These are phyloP conservation scores for Penicillium robsamsonii DNA, from an alignment of 495 filamentous ascomycete species.

Conservation along the genomic window DNA sequence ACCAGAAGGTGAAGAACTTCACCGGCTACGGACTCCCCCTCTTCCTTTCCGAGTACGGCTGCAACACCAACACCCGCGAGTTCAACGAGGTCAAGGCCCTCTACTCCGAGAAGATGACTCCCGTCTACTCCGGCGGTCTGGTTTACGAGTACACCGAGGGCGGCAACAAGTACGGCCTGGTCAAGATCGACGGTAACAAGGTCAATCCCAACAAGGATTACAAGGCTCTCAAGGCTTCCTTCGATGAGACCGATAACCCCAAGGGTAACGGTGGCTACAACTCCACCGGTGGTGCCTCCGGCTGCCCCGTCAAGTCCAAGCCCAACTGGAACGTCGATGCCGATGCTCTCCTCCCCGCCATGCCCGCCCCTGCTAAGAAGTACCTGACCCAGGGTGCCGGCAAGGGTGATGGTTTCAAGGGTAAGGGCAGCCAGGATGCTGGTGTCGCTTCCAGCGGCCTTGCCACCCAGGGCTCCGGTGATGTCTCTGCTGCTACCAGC, in stretches of 20 bases:
- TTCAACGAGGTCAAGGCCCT: conserved; percentile 79
- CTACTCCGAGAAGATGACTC: conserved; percentile 81
- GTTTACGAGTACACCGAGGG: conserved; percentile 94
- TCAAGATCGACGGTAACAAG: conserved; percentile 57
- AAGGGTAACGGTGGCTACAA: conserved; percentile 76
- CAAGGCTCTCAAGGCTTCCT: conserved; percentile 61
- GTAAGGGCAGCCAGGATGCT: conserved; percentile 69
- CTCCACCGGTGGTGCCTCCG: conserved; percentile 56
- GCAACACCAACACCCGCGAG: conserved; percentile 73
- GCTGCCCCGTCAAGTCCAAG: conserved; percentile 64
- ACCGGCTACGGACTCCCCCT: conserved; percentile 86
- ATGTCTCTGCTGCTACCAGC: conserved; percentile 33
- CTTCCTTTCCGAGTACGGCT: conserved; percentile 95
- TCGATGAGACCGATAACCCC: conserved; percentile 62
- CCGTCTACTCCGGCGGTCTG: conserved; percentile 91
- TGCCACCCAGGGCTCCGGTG: conserved; percentile 62
- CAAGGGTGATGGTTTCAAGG: conserved; percentile 65
- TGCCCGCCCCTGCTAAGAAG: conserved; percentile 65
- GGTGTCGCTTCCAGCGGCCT: conserved; percentile 59
- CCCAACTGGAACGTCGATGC: conserved; percentile 70
- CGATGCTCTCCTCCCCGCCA: conserved; percentile 70
- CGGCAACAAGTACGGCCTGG: conserved; percentile 72
- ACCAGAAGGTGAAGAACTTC: conserved; percentile 89
- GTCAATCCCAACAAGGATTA: conserved; percentile 64
- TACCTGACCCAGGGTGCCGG: conserved; percentile 75